phyloP scores from a whole-genome alignment of 805 yeast genomes.

The Pichia exigua region DNA sequence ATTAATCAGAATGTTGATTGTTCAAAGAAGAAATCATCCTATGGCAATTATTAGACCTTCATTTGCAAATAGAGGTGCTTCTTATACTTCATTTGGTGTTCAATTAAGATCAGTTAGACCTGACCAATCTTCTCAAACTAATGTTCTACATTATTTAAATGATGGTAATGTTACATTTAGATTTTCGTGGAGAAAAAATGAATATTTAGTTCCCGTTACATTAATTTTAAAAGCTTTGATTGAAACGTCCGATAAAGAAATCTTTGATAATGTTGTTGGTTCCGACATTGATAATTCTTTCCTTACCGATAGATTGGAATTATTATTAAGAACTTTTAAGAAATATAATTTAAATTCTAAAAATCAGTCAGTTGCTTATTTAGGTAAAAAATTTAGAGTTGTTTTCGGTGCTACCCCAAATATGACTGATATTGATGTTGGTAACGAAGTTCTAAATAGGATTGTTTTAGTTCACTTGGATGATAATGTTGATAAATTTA shows the following conservation, averaged over 20 bases:
- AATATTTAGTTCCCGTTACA: constrained; percentile 85
- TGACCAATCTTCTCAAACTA: constrained; percentile 96
- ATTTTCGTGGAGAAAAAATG: constrained; percentile 95
- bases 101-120: constrained; percentile 93
- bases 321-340: constrained; percentile 82
- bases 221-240: constrained; percentile 86
- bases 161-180: constrained; percentile 97
- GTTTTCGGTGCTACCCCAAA: constrained; percentile 88
- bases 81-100: constrained; percentile 84
- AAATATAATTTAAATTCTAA: constrained; percentile 69
- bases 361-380: constrained; percentile 83
- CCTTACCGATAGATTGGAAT: constrained; percentile 95
- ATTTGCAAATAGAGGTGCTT: constrained; percentile 87
- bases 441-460: constrained; percentile 70
- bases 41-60: constrained; percentile 97
- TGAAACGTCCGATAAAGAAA: constrained; percentile 89
- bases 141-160: constrained; percentile 89
- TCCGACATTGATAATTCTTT: constrained; percentile 80
- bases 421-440: constrained; percentile 83
- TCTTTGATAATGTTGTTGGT: constrained; percentile 94
- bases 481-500: constrained; percentile 70
- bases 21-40: constrained; percentile 95
- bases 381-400: constrained; percentile 93
- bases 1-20: constrained; percentile 92
- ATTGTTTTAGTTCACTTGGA: constrained; percentile 86